phyloP scores from a whole-genome alignment of 2,329 filamentous ascomycete species.

The Drechslerella coelobrocha region DNA sequence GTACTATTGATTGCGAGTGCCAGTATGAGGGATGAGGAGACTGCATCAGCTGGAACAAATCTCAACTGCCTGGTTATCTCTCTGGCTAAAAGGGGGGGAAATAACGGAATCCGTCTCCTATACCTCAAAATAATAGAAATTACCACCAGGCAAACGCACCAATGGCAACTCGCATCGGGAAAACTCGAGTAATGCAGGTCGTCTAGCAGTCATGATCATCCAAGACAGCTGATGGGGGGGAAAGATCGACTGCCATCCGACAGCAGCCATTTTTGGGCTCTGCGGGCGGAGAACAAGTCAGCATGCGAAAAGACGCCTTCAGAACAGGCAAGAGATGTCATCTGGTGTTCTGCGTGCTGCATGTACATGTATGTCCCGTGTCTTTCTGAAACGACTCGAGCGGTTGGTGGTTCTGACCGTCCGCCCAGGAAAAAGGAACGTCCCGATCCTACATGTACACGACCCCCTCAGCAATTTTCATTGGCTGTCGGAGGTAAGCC shows the following conservation, averaged over 20 bases:
- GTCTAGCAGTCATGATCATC: conserved; percentile 48
- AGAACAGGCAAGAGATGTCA: conserved; percentile 49
- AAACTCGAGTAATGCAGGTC: conserved; percentile 50
- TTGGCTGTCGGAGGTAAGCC: conserved; percentile 5
- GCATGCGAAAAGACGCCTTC: conserved; percentile 46
- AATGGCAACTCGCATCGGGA: conserved; percentile 44
- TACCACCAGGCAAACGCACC: conserved; percentile 30
- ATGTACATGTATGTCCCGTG: conserved; percentile 24
- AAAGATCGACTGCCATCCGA: conserved; percentile 37
- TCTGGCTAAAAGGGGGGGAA: conserved; percentile 47
- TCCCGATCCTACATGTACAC: conserved; percentile 24
- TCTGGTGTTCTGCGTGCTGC: conserved; percentile 14
- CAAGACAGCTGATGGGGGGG: conserved; percentile 35
- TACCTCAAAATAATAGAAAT: background rate
- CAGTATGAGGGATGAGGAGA: conserved; percentile 36
- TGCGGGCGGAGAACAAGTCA: conserved; percentile 47
- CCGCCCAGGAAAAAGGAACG: conserved; percentile 22
- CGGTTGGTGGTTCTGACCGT: conserved; percentile 21
- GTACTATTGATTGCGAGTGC: conserved; percentile 37
- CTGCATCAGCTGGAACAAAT: conserved; percentile 49
- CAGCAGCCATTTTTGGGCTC: conserved; percentile 34
- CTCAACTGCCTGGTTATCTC: conserved; percentile 18
- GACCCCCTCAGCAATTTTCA: conserved; percentile 1
- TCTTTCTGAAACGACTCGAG: conserved; percentile 49
- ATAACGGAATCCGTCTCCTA: background rate